A percentile compares a stretch with the other conserved stretches of the same genome.
Conservation (phyloP, 805 yeast genomes). For the Wickerhamomyces bovis region DNA sequence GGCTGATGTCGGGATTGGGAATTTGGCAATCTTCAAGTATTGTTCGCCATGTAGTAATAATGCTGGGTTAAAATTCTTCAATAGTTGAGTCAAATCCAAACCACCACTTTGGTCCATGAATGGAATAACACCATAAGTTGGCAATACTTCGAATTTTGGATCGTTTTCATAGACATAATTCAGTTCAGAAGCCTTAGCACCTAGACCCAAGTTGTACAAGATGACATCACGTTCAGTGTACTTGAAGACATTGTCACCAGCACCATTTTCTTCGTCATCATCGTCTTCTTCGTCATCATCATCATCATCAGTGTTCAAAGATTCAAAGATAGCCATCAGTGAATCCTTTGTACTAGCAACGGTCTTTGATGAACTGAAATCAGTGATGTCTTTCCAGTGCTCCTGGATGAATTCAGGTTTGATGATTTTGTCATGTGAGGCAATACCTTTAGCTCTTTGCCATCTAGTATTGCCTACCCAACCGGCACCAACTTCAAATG, state of each 20-base stretch:
- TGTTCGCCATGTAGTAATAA: slow-evolving; percentile 93
- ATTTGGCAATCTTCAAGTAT: slow-evolving; percentile 67
- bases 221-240: slow-evolving; percentile 69
- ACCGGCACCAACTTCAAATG: slow-evolving; percentile 93
- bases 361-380: slow-evolving; percentile 52
- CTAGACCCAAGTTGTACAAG: slow-evolving; percentile 84
- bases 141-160: slow-evolving; percentile 75
- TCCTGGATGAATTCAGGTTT: slow-evolving; percentile 69
- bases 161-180: slow-evolving; percentile 74
- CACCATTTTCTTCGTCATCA: slow-evolving; percentile 41
- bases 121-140: slow-evolving; percentile 88
- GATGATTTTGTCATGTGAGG: slow-evolving; percentile 36
- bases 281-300: slow-evolving; percentile 38
- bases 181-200: slow-evolving; percentile 74
- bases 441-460: slow-evolving; percentile 88
- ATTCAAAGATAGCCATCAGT: slow-evolving; percentile 67
- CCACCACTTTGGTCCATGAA: slow-evolving; percentile 61
- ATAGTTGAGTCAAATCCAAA: slow-evolving; percentile 50
- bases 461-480: slow-evolving; percentile 94
- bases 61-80: slow-evolving; percentile 85
- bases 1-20: slow-evolving; percentile 75
- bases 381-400: slow-evolving; percentile 58
- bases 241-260: slow-evolving; percentile 38
- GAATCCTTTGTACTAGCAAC: slow-evolving; percentile 68
- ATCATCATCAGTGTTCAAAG: slow-evolving; percentile 38